These are phyloP conservation scores for Candida cerambycidarum DNA, from an alignment of 805 yeast genomes.

Conservation along the genomic window DNA sequence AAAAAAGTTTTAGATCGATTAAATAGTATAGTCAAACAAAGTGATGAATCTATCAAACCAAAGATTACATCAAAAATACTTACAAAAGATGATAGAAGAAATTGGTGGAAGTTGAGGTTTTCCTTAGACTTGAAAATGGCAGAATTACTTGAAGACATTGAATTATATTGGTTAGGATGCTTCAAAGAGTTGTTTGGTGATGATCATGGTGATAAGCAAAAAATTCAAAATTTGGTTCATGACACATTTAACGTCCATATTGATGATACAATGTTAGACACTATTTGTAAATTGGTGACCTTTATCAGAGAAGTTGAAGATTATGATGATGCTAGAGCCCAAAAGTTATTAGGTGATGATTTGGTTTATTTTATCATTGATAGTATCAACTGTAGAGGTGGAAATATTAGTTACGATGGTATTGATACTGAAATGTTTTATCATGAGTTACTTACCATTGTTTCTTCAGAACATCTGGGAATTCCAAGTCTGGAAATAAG, in stretches of 20 bases:
- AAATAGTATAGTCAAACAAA: constrained; percentile 52
- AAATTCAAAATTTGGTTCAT: background rate
- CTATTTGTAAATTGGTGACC: background rate
- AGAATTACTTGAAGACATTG: constrained; percentile 55
- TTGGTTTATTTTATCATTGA: constrained; percentile 63
- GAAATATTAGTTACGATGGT: constrained; percentile 62
- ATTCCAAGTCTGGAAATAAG: too few relatives aligned
- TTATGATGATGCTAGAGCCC: background rate
- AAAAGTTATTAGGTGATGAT: constrained; percentile 43
- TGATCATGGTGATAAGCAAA: background rate
- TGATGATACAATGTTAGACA: background rate
- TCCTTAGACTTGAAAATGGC: constrained; percentile 57
- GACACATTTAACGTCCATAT: background rate
- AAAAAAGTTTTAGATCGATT: constrained; percentile 35
- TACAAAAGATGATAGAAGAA: constrained; percentile 57
- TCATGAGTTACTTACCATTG: background rate
- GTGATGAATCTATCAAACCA: constrained; percentile 58
- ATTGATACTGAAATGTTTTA: constrained; percentile 57
- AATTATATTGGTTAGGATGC: constrained; percentile 74
- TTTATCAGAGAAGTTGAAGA: background rate
- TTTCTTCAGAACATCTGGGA: too few relatives aligned
- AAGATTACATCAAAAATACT: constrained; percentile 52
- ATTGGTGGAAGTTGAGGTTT: constrained; percentile 79
- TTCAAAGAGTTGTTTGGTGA: constrained; percentile 61
- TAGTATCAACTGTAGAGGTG: constrained; percentile 60